These are phyloP conservation scores for Rhododendron molle DNA, from an alignment of 148 eudicot genomes.

Conservation along the genomic window DNA sequence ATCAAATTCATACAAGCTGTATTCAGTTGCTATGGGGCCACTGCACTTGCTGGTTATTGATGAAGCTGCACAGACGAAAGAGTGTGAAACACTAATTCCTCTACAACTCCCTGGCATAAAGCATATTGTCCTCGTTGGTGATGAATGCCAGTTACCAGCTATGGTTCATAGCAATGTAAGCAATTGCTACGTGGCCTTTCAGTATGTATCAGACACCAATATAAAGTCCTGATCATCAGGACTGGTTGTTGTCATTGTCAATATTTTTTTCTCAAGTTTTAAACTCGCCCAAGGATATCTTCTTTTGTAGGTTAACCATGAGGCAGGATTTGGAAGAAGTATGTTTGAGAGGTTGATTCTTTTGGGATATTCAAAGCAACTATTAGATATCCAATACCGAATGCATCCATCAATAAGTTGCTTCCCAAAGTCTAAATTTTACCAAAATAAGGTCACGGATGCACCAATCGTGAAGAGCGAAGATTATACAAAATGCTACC, in stretches of 20 bases:
- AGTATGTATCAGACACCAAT: neutral
- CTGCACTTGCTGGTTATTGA: constrained; percentile 55
- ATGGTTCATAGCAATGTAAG: constrained; percentile 56
- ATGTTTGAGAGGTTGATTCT: constrained; percentile 60
- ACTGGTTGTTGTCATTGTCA: neutral
- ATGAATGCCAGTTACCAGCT: constrained; percentile 74
- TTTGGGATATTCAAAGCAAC: constrained; percentile 54
- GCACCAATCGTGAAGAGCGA: constrained; percentile 36
- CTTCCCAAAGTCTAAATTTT: constrained; percentile 63
- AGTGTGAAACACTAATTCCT: constrained; percentile 65
- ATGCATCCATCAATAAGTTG: constrained; percentile 80
- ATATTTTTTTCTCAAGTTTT: neutral
- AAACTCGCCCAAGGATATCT: neutral
- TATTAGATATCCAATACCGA: constrained; percentile 62
- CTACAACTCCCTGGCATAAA: constrained; percentile 53
- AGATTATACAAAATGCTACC: constrained; percentile 41
- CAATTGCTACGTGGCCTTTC: neutral
- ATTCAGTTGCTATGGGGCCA: constrained; percentile 27
- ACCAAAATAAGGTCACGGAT: constrained; percentile 48
- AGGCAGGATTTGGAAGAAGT: constrained; percentile 72
- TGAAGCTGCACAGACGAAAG: constrained; percentile 76
- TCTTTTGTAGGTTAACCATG: constrained; percentile 34
- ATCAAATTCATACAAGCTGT: constrained; percentile 54
- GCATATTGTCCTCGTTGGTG: constrained; percentile 68
- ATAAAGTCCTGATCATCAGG: neutral